Evolutionary conservation across 176 grass and related monocot genomes (phyloP), one percentile per base, ranked within the genome.

Genomic region (Alopecurus myosuroides): DNA sequence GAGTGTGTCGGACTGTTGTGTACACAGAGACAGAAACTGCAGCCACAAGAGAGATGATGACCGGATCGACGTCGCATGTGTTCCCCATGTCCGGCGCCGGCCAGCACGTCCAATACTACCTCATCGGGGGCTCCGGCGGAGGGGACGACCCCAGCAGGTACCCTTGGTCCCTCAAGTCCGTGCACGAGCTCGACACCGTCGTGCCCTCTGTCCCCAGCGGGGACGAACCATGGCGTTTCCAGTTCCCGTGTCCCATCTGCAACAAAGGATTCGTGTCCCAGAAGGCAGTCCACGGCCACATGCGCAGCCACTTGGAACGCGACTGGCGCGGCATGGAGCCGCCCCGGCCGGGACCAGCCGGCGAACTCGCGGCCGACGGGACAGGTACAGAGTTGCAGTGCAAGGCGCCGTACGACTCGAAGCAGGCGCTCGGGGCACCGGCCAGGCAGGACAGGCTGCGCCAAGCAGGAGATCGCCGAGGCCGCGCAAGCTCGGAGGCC

Each of bases 381-480:
- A 86, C 58, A 71, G 74, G 17, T 94, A 91, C 18, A 26, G n/a
- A n/a, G n/a, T n/a, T 29, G 13, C 76, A 31, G 51, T 94, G 89
- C 61, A 79, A 42, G 34, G 29, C 45, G 0, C 77, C 23, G 6
- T 94, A 91, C 46, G 46, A 71, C 6, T 89, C 89, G 8, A 87
- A 85, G 41, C 95, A 94, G 35, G 95, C 85, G 3, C 88, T 95
- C 0, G 89, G 92, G 1, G 95, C 95, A 98, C 87, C 88, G 90
- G 92, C 82, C 92, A 95, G 77, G 83, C 52, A 88, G 41, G 86
- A 67, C 51, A 71, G 92, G 92, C 0, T 89, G 92, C 28, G 68
- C 57, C 1, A 91, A 49, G 58, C 72, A 90, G 33, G 72, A 77
- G 74, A 11, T 77, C 3, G 31, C 74, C 57, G 61, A 65, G 62